Base-by-base conservation (phyloP, 495 filamentous ascomycete genomes). In the Stereocaulon alpinum region DNA sequence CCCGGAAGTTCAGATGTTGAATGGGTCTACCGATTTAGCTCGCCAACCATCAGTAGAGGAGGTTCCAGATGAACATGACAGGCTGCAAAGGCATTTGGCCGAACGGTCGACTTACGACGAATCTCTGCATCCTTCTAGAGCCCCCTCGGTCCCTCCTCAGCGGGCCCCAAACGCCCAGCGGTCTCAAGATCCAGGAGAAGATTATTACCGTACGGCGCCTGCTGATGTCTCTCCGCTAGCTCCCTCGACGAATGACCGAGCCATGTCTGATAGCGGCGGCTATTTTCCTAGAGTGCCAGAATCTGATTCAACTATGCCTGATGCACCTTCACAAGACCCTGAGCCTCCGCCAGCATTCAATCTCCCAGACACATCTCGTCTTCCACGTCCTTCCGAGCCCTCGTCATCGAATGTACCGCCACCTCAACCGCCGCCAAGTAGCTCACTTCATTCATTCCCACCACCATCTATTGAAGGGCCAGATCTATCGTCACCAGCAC, bases 41-140 rank as follows among this genome's bases (percentile, higher is more conserved):
- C 67, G 69, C 56, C 82, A 83, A 56, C 76, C 84, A 5, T 83
- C 78, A 1, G 80, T 90, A 18, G 76, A 79, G 63, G 78, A 81
- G 17, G 63, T 74, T 6, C 70, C 71, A 10, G 78, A 81, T 50
- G 79, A 79, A 51, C 66, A 77, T 22, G 69, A 76, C 55, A 72
- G 67, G 20, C 45, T 75, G 15, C 65, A 71, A 40, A 64, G 63
- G 48, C 64, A 67, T 6, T 63, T 76, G 37, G 73, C 73, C 7
- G 65, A 65, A 51, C 68, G 72, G 56, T 74, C 78, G 14, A 70
- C 62, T 12, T 62, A 76, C 9, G 73, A 81, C 56, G 72, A 79
- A 55, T 73, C 81, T 10, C 67, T 79, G 29, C 70, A 81, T 63
- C 74, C 80, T 41, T 83, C 82, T 20, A 68, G 70, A 58, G 67